Percentiles rank a stretch among this genome's conserved stretches.
Evolutionary conservation across 768 basidiomycete species (phyloP).

Genomic region (Mycena rosella): DNA sequence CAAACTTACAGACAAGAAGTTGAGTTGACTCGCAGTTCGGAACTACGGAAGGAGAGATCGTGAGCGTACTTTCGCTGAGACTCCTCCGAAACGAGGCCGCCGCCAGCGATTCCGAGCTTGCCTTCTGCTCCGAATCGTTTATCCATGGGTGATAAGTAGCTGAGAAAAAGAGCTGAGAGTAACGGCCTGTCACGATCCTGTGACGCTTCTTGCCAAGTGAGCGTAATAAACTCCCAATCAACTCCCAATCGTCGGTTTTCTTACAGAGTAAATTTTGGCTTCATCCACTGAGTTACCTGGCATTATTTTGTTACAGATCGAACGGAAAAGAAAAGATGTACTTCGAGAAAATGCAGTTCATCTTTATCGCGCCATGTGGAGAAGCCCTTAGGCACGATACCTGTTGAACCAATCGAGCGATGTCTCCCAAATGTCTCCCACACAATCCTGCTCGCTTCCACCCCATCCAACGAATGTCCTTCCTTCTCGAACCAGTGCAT

Average conservation of each 20-base stretch:
- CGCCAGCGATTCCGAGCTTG: constrained; percentile 43
- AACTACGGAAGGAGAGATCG: not conserved
- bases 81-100: constrained; percentile 42
- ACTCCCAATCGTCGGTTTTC: constrained; percentile 1
- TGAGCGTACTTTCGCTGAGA: constrained; percentile 44
- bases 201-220: not conserved
- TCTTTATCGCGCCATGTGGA: not conserved
- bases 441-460: constrained; percentile 10
- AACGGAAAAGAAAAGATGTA: constrained; percentile 1
- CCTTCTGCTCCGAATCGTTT: constrained; percentile 42
- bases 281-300: not conserved
- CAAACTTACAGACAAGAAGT: constrained; percentile 40
- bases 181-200: not conserved
- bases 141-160: not conserved
- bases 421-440: constrained; percentile 4
- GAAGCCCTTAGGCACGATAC: constrained; percentile 1
- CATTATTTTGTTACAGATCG: not conserved
- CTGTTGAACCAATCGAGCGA: not conserved
- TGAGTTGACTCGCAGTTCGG: not conserved
- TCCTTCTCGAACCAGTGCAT: constrained; percentile 14
- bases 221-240: not conserved
- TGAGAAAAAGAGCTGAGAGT: constrained; percentile 1
- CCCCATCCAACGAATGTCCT: constrained; percentile 10
- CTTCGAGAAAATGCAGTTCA: constrained; percentile 1
- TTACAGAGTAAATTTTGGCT: not conserved